phyloP scores from a whole-genome alignment of 2,329 filamentous ascomycete genomes.

The Chalaropsis ovoidea region DNA sequence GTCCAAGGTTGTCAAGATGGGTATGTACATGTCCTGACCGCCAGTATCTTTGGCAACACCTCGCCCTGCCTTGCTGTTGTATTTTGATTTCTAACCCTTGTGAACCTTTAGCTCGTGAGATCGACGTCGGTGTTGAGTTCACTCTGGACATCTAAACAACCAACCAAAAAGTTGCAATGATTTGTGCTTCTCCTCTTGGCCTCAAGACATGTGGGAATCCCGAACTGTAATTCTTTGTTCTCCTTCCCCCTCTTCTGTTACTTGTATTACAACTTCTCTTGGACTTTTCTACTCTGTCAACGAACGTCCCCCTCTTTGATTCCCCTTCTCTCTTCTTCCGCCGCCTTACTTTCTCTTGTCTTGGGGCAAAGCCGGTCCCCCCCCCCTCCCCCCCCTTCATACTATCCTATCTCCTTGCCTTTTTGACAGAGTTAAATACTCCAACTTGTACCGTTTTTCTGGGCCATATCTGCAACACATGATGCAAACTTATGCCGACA shows the following conservation, averaged over 20 bases:
- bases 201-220: conserved; percentile 7
- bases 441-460: conserved; percentile 2
- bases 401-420: not conserved
- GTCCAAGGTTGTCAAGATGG: conserved; percentile 98
- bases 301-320: conserved; percentile 14
- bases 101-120: conserved; percentile 62
- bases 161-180: conserved; percentile 11
- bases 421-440: conserved; percentile 5
- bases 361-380: not conserved
- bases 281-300: conserved; percentile 18
- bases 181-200: not conserved
- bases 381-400: not conserved
- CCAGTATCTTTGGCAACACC: conserved; percentile 16
- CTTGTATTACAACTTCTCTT: conserved; percentile 20
- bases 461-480: conserved; percentile 1
- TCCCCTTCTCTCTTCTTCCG: not conserved
- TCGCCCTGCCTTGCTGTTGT: not conserved
- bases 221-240: conserved; percentile 20
- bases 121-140: conserved; percentile 95
- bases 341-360: conserved; percentile 4
- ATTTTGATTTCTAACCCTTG: conserved; percentile 15
- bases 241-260: not conserved
- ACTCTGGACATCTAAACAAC: conserved; percentile 72
- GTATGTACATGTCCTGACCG: conserved; percentile 42
- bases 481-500: not conserved